Evolutionary conservation across 2,329 filamentous ascomycete genomes (phyloP), one percentile per base, ranked within the genome.

Genomic region (Knufia fluminis): DNA sequence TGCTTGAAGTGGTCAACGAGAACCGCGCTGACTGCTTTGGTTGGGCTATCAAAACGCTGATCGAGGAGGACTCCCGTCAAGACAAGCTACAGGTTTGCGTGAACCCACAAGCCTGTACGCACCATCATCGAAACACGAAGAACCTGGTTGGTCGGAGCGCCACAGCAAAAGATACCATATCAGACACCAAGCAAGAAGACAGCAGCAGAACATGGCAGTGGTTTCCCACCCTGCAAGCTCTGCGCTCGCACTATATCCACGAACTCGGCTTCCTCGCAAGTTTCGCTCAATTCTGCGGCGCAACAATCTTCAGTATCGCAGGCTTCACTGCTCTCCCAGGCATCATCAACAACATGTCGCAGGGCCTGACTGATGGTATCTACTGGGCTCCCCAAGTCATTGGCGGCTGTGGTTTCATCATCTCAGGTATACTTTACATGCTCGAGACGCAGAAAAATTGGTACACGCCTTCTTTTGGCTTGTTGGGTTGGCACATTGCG

Each of bases 1-100:
- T 85, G 63, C 66, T 83, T 1, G 82, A 86, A 62, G 82, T 82
- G 2, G 70, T 84, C n/a, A 86, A 86, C 60, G 78, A 80, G 58
- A 79, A 83, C 57, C 69, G 75, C 10, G 67, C 74, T 0, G 78
- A 76, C 10, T 86, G 82, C 61, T 85, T 85, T 60, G 82, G 82
- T 2, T 86, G 80, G 80, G 82, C 81, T 0, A 57, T 85, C 1
- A 76, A 83, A 55, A 69, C 70, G 19, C 70, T 69, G 0, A 35
- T 76, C 1, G 67, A 67, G 35, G 61, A 62, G 42, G 59, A 58
- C 12, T 53, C 54, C 14, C 35, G 36, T 41, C 17, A 19, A 32
- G 23, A 12, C n/a, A 9, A 38, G 16, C 9, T 19, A 44, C 9
- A 10, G 28, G 3, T 19, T 46, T 16, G 14, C 14, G 28, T 12